Evolutionary conservation across 768 basidiomycete genomes (phyloP).

Genomic region (Leccinum olivaceopallidum): DNA sequence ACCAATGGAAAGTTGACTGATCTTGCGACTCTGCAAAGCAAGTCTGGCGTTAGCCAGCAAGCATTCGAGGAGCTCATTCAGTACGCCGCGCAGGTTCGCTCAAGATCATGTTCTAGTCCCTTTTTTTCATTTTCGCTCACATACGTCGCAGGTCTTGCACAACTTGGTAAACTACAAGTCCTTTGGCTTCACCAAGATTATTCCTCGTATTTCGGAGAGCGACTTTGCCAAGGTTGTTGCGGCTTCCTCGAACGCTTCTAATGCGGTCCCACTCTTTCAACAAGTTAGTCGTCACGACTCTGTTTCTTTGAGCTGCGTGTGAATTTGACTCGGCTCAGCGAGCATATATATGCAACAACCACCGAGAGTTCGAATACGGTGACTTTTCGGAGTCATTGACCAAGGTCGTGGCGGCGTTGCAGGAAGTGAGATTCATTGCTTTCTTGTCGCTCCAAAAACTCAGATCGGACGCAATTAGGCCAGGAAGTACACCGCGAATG

Average conservation of each 20-base stretch:
- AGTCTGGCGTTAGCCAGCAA: slow-evolving; percentile 51
- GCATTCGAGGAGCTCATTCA: slow-evolving; percentile 74
- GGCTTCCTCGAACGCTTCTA: slow-evolving; percentile 56
- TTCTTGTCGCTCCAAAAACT: not conserved
- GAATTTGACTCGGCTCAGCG: slow-evolving; percentile 53
- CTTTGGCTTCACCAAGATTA: slow-evolving; percentile 85
- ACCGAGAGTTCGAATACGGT: slow-evolving; percentile 73
- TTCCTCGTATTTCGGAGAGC: slow-evolving; percentile 63
- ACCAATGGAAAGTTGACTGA: slow-evolving; percentile 58
- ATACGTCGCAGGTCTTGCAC: slow-evolving; percentile 35
- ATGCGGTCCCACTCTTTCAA: slow-evolving; percentile 62
- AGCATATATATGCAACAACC: slow-evolving; percentile 65
- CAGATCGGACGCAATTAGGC: slow-evolving; percentile 44
- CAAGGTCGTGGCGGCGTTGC: slow-evolving; percentile 55
- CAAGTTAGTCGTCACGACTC: slow-evolving; percentile 41
- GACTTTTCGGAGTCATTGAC: slow-evolving; percentile 64
- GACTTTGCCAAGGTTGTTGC: slow-evolving; percentile 66
- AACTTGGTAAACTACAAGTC: slow-evolving; percentile 67
- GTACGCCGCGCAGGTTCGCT: slow-evolving; percentile 67
- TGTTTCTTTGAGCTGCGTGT: slow-evolving; percentile 1
- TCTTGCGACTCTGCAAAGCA: slow-evolving; percentile 50
- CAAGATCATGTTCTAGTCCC: not conserved
- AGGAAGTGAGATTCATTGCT: slow-evolving; percentile 44
- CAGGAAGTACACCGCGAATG: slow-evolving; percentile 70
- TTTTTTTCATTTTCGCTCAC: not conserved